Base-by-base conservation (phyloP, 305 asterid genomes). In the Solanum hybrid region DNA sequence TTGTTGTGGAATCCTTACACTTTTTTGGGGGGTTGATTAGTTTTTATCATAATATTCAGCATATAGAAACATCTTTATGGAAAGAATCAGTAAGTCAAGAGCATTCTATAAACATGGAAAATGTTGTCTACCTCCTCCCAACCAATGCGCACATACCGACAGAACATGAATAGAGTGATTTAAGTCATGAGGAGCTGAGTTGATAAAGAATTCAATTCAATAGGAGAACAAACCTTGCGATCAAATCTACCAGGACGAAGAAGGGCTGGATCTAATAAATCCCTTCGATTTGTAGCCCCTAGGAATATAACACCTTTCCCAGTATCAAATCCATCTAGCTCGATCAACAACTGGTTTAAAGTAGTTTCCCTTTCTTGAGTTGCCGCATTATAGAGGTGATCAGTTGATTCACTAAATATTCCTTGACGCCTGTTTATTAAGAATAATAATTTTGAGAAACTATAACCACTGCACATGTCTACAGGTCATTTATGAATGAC, bases 241-340 rank as follows among this genome's bases (percentile, higher is more conserved):
- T 97, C 99, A 94, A 97, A 97, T 85, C 99, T 98, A 92, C 99
- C 99, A 82, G 99, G 99, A 92, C 99, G 99, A 83, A 97, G 99
- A 94, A 97, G 98, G 87, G 99, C 99, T 16, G 99, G 99, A 91
- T 97, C 99, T 87, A 97, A 93, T 93, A 97, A 94, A 94, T 97
- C 99, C 95, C 78, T 96, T 89, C 99, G 92, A 92, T 97, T 98
- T 76, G 99, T 98, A 90, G 99, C 99, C 90, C 98, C 99, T 93
- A 98, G 93, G 90, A 98, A 98, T 89, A 98, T 96, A 83, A 98
- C 98, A 67, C 99, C 99, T 96, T 98, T 97, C 89, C 99, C 98
- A 79, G 99, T 97, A 93, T 97, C 99, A 93, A 98, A 98, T 31
- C 99, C 99, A 92, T 98, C 98, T 74, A 98, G 94, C 92, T 98